Conservation (phyloP, 139 green algal species). For the Gonium pectorale region DNA sequence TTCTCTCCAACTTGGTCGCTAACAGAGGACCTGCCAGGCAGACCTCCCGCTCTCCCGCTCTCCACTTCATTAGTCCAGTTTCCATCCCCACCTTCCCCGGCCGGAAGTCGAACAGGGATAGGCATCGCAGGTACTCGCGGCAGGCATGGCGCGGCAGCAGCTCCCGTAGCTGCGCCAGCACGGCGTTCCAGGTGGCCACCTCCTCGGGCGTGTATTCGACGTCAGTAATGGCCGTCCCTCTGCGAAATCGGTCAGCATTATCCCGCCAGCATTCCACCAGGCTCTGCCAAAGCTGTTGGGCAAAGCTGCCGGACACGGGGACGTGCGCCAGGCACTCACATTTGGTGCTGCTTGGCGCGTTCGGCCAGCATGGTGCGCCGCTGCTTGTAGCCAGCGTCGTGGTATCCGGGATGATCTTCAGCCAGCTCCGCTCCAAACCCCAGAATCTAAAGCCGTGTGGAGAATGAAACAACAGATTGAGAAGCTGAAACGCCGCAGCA, state of each 20-base stretch:
- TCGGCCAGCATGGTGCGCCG: slow-evolving; percentile 76
- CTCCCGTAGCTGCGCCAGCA: slow-evolving; percentile 71
- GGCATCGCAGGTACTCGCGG: slow-evolving; percentile 62
- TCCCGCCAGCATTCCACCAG: too few relatives aligned
- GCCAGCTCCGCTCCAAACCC: slow-evolving; percentile 61
- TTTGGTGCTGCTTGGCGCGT: slow-evolving; percentile 70
- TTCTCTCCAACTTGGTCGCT: too few relatives aligned
- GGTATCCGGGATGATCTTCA: slow-evolving; percentile 66
- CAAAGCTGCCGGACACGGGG: too few relatives aligned
- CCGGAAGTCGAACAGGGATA: slow-evolving; percentile 80
- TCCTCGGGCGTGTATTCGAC: slow-evolving; percentile 86
- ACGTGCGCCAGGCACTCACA: slow-evolving; percentile 63
- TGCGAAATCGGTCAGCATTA: too few relatives aligned
- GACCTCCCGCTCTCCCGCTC: too few relatives aligned
- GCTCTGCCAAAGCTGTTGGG: too few relatives aligned
- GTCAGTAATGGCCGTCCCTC: slow-evolving; percentile 77
- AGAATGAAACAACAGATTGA: too few relatives aligned
- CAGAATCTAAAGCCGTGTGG: slow-evolving; percentile 6
- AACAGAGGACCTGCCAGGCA: too few relatives aligned
- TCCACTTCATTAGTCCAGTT: too few relatives aligned
- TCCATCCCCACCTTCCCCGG: slow-evolving; percentile 37
- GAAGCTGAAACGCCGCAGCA: neutral
- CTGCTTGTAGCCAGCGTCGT: slow-evolving; percentile 84
- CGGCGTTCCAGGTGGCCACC: slow-evolving; percentile 74
- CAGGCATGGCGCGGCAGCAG: slow-evolving; percentile 87